Conservation (phyloP, 2,329 filamentous ascomycete species). For the Aureobasidium melanogenum region DNA sequence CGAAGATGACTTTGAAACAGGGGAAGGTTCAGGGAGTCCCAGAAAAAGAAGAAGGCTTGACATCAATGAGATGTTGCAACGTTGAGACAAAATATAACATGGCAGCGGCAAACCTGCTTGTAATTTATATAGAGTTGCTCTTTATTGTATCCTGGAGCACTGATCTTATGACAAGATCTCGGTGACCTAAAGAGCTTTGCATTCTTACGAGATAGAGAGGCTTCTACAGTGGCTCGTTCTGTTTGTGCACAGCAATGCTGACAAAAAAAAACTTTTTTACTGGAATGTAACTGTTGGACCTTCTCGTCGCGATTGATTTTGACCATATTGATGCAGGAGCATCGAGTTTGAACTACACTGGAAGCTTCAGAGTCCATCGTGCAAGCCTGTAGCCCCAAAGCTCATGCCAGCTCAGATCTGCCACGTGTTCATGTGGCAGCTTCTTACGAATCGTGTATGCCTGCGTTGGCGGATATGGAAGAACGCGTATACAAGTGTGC, state of each 20-base stretch:
- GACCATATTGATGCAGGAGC: too few species aligned
- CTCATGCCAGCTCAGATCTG: not conserved
- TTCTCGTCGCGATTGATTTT: too few species aligned
- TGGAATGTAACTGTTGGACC: too few species aligned
- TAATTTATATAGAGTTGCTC: not conserved
- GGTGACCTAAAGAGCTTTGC: not conserved
- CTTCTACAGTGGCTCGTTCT: too few species aligned
- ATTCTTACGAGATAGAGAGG: too few species aligned
- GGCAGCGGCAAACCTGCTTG: not conserved
- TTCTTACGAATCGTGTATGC: not conserved
- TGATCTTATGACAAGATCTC: not conserved
- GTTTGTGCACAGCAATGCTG: too few species aligned
- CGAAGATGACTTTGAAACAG: conserved; percentile 18
- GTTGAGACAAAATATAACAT: conserved; percentile 4
- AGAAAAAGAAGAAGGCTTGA: conserved; percentile 23
- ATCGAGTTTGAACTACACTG: too few species aligned
- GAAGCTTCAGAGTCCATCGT: too few species aligned
- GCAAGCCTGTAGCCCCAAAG: too few species aligned
- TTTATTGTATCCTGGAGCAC: too few species aligned
- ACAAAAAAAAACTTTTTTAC: too few species aligned
- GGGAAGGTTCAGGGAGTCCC: conserved; percentile 7
- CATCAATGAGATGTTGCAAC: conserved; percentile 25
- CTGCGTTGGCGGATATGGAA: too few species aligned
- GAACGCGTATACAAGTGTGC: not conserved
- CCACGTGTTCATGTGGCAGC: not conserved